Evolutionary conservation across 352 stramenopile species (phyloP).

Genomic region (Phytopythium aichiense): DNA sequence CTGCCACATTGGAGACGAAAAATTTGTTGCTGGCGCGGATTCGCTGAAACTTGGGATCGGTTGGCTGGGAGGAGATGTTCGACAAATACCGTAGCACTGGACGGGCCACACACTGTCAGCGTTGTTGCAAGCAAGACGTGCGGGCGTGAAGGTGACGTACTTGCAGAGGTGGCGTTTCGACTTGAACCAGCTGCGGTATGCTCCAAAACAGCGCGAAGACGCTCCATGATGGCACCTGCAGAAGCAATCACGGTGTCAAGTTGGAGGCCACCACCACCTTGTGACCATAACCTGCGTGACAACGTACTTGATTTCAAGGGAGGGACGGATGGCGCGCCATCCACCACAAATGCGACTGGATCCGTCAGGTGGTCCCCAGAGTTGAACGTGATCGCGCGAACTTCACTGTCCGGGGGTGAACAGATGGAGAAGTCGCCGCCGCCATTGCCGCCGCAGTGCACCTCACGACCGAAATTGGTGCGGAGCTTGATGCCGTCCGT

Average conservation of each 20-base stretch:
- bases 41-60: slow-evolving; percentile 60
- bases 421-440: slow-evolving; percentile 49
- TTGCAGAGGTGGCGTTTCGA: slow-evolving; percentile 28
- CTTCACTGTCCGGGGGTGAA: slow-evolving; percentile 27
- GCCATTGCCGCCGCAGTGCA: slow-evolving; percentile 55
- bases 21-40: slow-evolving; percentile 75
- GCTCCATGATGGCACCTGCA: slow-evolving; percentile 19
- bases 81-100: slow-evolving; percentile 60
- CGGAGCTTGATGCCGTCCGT: slow-evolving; percentile 54
- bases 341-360: slow-evolving; percentile 40
- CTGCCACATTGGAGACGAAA: slow-evolving; percentile 49
- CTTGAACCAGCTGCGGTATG: slow-evolving; percentile 11
- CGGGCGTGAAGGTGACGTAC: slow-evolving; percentile 10
- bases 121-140: neutral
- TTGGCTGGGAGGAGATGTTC: slow-evolving; percentile 52
- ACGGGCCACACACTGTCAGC: neutral
- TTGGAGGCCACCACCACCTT: neutral
- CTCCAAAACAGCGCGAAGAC: slow-evolving; percentile 17
- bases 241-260: neutral
- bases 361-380: slow-evolving; percentile 69
- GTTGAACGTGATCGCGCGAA: slow-evolving; percentile 58
- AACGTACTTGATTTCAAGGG: slow-evolving; percentile 18
- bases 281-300: neutral
- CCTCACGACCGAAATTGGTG: slow-evolving; percentile 61
- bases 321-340: slow-evolving; percentile 10